phyloP scores from a whole-genome alignment of 2,329 filamentous ascomycete genomes.

The Trichoderma guizhouense region DNA sequence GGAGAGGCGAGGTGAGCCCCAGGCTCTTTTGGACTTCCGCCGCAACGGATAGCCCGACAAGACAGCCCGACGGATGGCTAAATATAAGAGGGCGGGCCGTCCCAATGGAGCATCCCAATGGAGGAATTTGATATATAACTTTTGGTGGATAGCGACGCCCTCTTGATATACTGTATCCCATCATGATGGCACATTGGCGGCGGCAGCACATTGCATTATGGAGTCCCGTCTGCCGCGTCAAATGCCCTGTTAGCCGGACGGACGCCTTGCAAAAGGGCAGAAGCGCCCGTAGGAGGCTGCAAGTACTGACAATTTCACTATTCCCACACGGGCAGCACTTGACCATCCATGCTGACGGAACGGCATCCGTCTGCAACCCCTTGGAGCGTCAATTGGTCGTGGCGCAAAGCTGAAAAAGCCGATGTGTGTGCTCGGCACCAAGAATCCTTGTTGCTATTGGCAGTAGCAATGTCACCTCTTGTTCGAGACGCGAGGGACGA shows the following conservation, averaged over 20 bases:
- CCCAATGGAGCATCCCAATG: background rate
- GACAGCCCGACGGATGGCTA: background rate
- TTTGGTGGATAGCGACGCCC: background rate
- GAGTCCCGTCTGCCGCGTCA: background rate
- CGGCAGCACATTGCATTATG: background rate
- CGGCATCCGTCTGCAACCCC: background rate
- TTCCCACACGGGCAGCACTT: background rate
- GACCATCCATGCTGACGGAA: slow-evolving; percentile 1
- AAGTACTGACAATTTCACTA: background rate
- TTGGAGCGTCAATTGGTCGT: background rate
- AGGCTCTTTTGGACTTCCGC: background rate
- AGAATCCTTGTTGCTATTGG: background rate
- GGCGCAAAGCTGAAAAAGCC: background rate
- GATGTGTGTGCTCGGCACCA: background rate
- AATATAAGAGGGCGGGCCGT: background rate
- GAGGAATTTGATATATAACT: background rate
- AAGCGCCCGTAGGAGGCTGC: background rate
- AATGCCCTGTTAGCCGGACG: background rate
- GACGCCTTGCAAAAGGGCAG: background rate
- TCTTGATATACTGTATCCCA: background rate
- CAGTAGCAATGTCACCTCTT: background rate
- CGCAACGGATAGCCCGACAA: background rate
- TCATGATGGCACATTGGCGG: background rate
- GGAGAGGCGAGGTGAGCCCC: background rate
- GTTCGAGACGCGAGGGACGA: background rate